Percentiles rank a stretch among this genome's conserved stretches.
phyloP scores from a whole-genome alignment of 371 early-diverging fungal species.

The Thermomucor indicae-seudaticae region DNA sequence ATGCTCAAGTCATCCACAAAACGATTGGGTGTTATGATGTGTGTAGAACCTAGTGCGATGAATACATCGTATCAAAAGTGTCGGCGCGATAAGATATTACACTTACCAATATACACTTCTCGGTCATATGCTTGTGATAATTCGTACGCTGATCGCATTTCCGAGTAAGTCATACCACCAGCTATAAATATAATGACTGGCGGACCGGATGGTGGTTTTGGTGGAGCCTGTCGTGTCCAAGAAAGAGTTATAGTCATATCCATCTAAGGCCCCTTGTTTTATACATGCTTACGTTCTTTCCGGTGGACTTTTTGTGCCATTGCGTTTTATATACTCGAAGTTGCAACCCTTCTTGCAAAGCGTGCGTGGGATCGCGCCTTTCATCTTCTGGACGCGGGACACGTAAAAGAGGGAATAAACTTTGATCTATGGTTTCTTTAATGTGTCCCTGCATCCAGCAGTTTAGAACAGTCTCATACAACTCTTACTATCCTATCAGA shows the following conservation, averaged over 20 bases:
- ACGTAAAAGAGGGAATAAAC: conserved; percentile 55
- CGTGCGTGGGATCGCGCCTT: conserved; percentile 22
- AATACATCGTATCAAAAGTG: background rate
- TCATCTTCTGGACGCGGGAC: conserved; percentile 40
- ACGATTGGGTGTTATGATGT: conserved; percentile 73
- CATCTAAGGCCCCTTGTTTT: background rate
- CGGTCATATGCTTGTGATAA: conserved; percentile 63
- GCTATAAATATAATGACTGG: conserved; percentile 77
- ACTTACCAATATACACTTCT: conserved; percentile 79
- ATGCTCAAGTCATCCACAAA: conserved; percentile 62
- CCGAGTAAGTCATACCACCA: conserved; percentile 92
- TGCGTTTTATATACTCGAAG: conserved; percentile 48
- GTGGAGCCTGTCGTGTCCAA: conserved; percentile 23
- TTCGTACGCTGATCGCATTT: conserved; percentile 86
- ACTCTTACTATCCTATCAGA: background rate
- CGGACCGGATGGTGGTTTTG: conserved; percentile 48
- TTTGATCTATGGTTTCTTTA: conserved; percentile 54
- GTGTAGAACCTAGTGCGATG: conserved; percentile 60
- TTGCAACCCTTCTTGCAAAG: conserved; percentile 30
- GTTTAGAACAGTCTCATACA: background rate
- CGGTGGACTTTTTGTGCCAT: conserved; percentile 53
- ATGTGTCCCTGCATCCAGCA: conserved; percentile 41
- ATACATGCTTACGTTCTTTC: conserved; percentile 14
- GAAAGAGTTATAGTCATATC: background rate
- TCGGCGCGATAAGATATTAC: background rate